Evolutionary conservation across 2,329 filamentous ascomycete genomes (phyloP).

Genomic region (Pyricularia grisea): DNA sequence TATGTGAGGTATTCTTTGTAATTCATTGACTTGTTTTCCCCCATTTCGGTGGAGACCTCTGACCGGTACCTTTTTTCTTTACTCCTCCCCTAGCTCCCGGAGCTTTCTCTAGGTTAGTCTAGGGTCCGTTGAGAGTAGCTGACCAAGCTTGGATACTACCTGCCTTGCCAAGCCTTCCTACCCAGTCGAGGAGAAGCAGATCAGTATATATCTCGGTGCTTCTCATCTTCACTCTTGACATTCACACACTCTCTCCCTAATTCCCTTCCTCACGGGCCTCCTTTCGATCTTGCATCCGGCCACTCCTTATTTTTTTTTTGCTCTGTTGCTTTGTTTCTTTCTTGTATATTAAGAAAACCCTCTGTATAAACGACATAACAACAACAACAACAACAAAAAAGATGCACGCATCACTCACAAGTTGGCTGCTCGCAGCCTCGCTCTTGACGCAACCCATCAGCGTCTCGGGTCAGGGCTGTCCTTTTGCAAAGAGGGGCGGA

Average conservation of each 20-base stretch:
- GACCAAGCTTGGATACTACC: neutral
- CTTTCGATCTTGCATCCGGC: neutral
- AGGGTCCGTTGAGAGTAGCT: neutral
- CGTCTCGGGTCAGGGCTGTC: slow-evolving; percentile 1
- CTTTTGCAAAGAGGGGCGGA: neutral
- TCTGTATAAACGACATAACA: too few relatives aligned
- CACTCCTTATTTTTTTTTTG: neutral
- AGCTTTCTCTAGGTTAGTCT: neutral
- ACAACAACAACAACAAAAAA: neutral
- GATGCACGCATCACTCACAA: neutral
- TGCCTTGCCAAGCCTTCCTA: neutral
- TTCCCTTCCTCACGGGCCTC: neutral
- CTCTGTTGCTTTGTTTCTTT: neutral
- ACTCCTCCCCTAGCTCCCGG: neutral
- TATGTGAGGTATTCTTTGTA: neutral
- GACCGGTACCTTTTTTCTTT: neutral
- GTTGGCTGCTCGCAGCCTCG: neutral
- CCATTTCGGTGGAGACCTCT: neutral
- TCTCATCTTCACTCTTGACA: neutral
- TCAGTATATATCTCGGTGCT: neutral
- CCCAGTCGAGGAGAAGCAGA: neutral
- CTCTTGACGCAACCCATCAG: neutral
- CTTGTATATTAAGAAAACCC: too few relatives aligned
- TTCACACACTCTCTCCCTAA: neutral
- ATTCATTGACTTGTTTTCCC: neutral